A percentile compares a stretch with the other conserved stretches of the same genome.
These are phyloP conservation scores for Fusarium temperatum DNA, from an alignment of 2,329 filamentous ascomycete genomes.

Conservation along the genomic window DNA sequence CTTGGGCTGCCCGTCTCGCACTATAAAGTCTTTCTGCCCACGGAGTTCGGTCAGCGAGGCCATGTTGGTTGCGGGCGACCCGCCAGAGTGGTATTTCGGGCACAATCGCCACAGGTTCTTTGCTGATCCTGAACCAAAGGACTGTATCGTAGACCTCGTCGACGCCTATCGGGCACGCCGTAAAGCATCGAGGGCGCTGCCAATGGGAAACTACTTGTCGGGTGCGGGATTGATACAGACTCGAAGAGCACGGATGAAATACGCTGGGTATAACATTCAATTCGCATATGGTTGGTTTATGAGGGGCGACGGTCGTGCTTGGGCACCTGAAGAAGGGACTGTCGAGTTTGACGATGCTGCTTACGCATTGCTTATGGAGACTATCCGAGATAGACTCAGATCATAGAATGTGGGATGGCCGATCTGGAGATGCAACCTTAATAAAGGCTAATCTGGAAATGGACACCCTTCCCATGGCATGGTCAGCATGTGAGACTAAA, in stretches of 20 bases:
- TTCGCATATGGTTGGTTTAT: fast-evolving
- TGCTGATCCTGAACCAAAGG: fast-evolving
- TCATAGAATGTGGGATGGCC: neutral
- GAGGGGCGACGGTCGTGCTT: too few species aligned
- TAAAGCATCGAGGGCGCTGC: fast-evolving
- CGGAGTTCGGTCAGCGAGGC: too few species aligned
- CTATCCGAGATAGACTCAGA: neutral
- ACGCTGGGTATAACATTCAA: fast-evolving
- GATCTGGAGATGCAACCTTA: neutral
- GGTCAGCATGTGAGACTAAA: neutral
- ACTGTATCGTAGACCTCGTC: fast-evolving
- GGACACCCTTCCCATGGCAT: neutral
- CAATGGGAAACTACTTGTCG: neutral
- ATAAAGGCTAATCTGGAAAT: neutral
- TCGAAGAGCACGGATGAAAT: neutral
- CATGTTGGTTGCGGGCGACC: neutral
- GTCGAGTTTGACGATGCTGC: neutral
- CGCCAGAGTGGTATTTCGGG: neutral
- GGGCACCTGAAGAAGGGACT: neutral
- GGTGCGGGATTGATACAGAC: fast-evolving
- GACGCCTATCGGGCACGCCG: fast-evolving
- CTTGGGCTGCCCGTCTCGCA: neutral
- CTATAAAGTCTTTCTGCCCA: too few species aligned
- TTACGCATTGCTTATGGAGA: neutral
- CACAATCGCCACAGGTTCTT: neutral